phyloP scores from a whole-genome alignment of 768 basidiomycete species.

The Suillus placidus region DNA sequence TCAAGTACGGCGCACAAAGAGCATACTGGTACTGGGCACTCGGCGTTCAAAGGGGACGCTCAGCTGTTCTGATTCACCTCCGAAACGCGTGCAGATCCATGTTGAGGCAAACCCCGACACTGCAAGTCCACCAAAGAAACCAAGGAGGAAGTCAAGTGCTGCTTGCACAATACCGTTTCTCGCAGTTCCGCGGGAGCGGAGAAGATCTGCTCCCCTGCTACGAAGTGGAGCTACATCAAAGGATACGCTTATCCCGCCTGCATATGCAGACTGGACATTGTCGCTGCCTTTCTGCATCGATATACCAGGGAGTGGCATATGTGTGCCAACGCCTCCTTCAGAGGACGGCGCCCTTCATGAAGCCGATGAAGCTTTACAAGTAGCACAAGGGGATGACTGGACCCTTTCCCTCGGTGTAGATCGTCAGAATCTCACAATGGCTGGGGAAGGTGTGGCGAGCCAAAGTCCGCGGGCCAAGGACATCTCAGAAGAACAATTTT shows the following conservation, averaged over 20 bases:
- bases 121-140: constrained; percentile 10
- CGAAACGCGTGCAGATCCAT: constrained; percentile 34
- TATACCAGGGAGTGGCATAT: constrained; percentile 22
- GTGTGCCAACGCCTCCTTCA: constrained; percentile 1
- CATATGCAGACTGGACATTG: constrained; percentile 30
- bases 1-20: constrained; percentile 26
- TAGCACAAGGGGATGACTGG: constrained; percentile 28
- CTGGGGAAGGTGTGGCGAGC: neutral
- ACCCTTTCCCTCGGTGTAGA: constrained; percentile 31
- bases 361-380: constrained; percentile 13
- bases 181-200: constrained; percentile 32
- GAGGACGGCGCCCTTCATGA: constrained; percentile 11
- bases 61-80: constrained; percentile 14
- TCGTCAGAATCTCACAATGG: constrained; percentile 25
- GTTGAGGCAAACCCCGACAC: constrained; percentile 23
- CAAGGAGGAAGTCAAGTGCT: constrained; percentile 32
- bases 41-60: constrained; percentile 26
- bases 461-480: constrained; percentile 1
- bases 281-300: constrained; percentile 35
- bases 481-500: neutral
- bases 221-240: constrained; percentile 9
- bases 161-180: constrained; percentile 10
- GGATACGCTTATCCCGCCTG: neutral
- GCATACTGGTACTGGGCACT: constrained; percentile 32
- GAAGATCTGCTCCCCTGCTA: constrained; percentile 33